Conservation (phyloP, 495 filamentous ascomycete genomes). For the Penicillium parvum region DNA sequence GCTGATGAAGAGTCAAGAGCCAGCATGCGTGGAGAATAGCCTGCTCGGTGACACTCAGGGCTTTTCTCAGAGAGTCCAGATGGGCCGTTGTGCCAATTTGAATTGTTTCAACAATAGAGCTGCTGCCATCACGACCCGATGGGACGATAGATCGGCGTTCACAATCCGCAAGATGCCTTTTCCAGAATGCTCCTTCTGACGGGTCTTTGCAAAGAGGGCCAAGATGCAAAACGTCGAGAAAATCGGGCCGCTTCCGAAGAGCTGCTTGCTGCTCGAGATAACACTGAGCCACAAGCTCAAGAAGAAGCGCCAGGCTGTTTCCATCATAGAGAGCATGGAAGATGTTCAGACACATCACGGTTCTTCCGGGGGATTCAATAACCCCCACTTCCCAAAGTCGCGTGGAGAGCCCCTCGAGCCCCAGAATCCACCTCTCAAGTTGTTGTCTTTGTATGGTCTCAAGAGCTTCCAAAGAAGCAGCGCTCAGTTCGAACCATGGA, state of each 20-base stretch:
- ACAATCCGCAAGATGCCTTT: slow-evolving; percentile 44
- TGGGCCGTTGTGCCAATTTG: slow-evolving; percentile 12
- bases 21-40: slow-evolving; percentile 40
- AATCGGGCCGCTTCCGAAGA: slow-evolving; percentile 13
- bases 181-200: slow-evolving; percentile 64
- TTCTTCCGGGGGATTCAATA: slow-evolving; percentile 22
- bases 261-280: slow-evolving; percentile 24
- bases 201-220: slow-evolving; percentile 41
- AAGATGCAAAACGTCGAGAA: slow-evolving; percentile 40
- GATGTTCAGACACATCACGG: slow-evolving; percentile 55
- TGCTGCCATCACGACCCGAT: neutral
- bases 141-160: slow-evolving; percentile 26
- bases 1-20: slow-evolving; percentile 31
- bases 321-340: slow-evolving; percentile 92
- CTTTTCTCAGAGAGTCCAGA: slow-evolving; percentile 20
- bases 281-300: slow-evolving; percentile 48
- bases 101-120: slow-evolving; percentile 14
- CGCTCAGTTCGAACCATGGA: slow-evolving; percentile 43
- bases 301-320: slow-evolving; percentile 64
- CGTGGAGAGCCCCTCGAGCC: slow-evolving; percentile 22
- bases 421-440: slow-evolving; percentile 39
- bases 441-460: slow-evolving; percentile 21
- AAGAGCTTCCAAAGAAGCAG: slow-evolving; percentile 23
- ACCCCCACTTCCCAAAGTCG: slow-evolving; percentile 45
- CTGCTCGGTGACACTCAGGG: slow-evolving; percentile 39